These are phyloP conservation scores for Aspergillus sp. DNA, from an alignment of 2,329 filamentous ascomycete species.

Conservation along the genomic window DNA sequence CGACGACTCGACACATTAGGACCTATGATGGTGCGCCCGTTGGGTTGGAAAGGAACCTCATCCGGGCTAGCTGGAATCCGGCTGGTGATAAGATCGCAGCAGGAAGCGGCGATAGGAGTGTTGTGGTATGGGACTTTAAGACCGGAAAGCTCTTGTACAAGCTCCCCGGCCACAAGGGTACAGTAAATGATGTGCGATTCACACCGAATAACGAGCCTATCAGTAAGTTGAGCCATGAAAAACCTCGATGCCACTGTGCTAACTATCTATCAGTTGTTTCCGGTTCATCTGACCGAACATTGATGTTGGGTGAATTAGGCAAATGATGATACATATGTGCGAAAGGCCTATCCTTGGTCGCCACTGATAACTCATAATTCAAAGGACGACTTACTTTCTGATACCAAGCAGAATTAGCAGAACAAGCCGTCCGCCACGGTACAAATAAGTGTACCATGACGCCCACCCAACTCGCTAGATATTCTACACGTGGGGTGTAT, in stretches of 20 bases:
- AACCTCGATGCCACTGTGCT: constrained; percentile 4
- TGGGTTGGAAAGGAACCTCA: constrained; percentile 87
- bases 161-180: constrained; percentile 90
- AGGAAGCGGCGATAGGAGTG: constrained; percentile 85
- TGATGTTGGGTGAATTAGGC: constrained; percentile 79
- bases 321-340: constrained; percentile 48
- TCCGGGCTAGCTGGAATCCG: constrained; percentile 85
- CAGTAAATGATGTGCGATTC: constrained; percentile 92
- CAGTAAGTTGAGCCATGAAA: constrained; percentile 59
- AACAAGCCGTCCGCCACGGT: neutral
- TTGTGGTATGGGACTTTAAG: constrained; percentile 85
- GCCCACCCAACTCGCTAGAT: neutral
- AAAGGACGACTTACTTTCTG: neutral
- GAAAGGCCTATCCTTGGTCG: neutral
- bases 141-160: constrained; percentile 93
- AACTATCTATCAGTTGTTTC: constrained; percentile 66
- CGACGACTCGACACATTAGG: constrained; percentile 77
- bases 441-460: neutral
- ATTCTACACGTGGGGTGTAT: neutral
- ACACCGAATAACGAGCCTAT: constrained; percentile 81
- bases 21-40: constrained; percentile 90
- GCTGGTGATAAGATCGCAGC: constrained; percentile 84
- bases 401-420: neutral
- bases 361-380: neutral
- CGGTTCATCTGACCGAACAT: constrained; percentile 81